Evolutionary conservation across 2,329 filamentous ascomycete species (phyloP).

Genomic region (Scopulariopsis brevicaulis): DNA sequence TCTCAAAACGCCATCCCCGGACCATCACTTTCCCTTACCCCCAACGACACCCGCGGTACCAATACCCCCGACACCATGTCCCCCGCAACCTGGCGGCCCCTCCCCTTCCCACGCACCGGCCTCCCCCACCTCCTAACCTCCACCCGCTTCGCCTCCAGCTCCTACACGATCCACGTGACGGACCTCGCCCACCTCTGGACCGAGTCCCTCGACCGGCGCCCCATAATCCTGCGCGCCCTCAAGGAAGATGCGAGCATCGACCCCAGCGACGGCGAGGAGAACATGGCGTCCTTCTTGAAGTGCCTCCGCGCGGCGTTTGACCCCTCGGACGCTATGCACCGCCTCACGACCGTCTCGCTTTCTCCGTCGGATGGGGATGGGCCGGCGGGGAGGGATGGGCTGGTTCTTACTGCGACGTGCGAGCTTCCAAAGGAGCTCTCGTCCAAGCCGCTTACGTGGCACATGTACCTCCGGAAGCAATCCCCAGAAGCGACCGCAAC

Average conservation of each 20-base stretch:
- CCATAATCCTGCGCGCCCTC: slow-evolving; percentile 51
- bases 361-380: slow-evolving; percentile 12
- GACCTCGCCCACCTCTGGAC: slow-evolving; percentile 66
- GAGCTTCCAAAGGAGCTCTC: slow-evolving; percentile 47
- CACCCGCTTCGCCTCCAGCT: slow-evolving; percentile 35
- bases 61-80: too few species aligned
- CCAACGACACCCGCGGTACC: too few species aligned
- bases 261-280: slow-evolving; percentile 54
- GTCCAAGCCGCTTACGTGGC: slow-evolving; percentile 49
- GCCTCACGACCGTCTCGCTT: slow-evolving; percentile 32
- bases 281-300: slow-evolving; percentile 55
- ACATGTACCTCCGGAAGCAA: slow-evolving; percentile 40
- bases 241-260: slow-evolving; percentile 60
- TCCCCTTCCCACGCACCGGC: slow-evolving; percentile 27
- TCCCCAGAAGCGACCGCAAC: slow-evolving; percentile 29
- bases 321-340: slow-evolving; percentile 29
- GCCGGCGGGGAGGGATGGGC: slow-evolving; percentile 22
- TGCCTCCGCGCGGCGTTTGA: slow-evolving; percentile 45
- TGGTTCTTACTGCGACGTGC: slow-evolving; percentile 44
- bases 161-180: slow-evolving; percentile 57
- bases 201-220: slow-evolving; percentile 49
- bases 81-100: slow-evolving; percentile 31
- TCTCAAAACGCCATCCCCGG: background rate
- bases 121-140: slow-evolving; percentile 51
- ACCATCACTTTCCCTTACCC: background rate